phyloP scores from a whole-genome alignment of 1,284 basidiomycete species.

The Trichosporon inkin region DNA sequence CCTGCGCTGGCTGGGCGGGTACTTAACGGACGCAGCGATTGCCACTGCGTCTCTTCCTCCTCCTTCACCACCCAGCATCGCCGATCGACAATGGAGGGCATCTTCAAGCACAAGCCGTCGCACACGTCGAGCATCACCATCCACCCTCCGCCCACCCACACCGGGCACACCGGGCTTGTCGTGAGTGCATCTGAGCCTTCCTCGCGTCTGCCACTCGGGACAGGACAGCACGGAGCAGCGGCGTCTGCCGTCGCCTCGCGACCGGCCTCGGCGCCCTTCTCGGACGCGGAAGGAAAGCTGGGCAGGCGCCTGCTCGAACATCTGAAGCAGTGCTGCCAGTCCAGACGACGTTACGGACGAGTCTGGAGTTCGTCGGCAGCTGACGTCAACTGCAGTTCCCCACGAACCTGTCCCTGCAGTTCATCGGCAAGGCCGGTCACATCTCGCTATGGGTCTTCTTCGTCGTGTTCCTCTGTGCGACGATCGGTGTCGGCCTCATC shows the following conservation, averaged over 20 bases:
- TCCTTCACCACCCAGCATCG: background rate
- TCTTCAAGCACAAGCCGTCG: conserved; percentile 6
- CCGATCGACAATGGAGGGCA: background rate
- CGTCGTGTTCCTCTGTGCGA: conserved; percentile 34
- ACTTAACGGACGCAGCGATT: background rate
- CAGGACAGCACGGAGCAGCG: too few relatives aligned
- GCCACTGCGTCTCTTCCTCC: background rate
- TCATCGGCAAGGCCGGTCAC: conserved; percentile 2
- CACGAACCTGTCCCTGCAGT: conserved; percentile 4
- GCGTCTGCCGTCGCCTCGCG: too few relatives aligned
- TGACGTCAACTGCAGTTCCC: background rate
- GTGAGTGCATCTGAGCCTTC: background rate
- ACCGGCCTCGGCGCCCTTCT: too few relatives aligned
- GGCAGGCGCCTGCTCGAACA: too few relatives aligned
- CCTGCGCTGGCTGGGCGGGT: background rate
- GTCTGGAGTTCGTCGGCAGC: background rate
- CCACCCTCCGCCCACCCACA: conserved; percentile 9
- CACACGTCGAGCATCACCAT: conserved; percentile 8
- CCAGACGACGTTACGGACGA: background rate
- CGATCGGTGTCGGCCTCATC: conserved; percentile 33
- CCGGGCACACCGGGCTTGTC: conserved; percentile 2
- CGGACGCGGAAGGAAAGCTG: too few relatives aligned
- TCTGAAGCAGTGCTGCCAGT: too few relatives aligned
- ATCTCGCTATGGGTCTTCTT: conserved; percentile 41
- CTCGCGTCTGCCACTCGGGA: background rate